Evolutionary conservation across 208 protist genomes (phyloP).

Genomic region (Acanthamoeba divionensis): DNA sequence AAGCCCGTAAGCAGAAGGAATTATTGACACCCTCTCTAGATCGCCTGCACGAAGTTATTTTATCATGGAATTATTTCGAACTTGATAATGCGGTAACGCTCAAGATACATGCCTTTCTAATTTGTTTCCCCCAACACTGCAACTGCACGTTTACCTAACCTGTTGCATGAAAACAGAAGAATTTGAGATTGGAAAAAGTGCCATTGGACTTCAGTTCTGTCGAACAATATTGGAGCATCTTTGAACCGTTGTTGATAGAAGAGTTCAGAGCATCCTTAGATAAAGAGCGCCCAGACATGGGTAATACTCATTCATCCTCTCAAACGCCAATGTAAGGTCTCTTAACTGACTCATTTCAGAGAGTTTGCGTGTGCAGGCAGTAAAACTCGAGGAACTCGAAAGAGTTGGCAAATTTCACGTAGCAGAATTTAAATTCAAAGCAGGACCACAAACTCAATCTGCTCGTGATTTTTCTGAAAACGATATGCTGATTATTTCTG

Average conservation of each 20-base stretch:
- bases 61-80: conserved; percentile 39
- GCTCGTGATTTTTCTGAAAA: conserved; percentile 25
- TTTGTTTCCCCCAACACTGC: not conserved
- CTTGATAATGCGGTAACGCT: conserved; percentile 6
- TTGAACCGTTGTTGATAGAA: conserved; percentile 67
- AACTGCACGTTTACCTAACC: too few species aligned
- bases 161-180: too few species aligned
- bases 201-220: not conserved
- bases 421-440: not conserved
- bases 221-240: conserved; percentile 63
- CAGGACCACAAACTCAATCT: not conserved
- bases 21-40: not conserved
- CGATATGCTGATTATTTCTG: conserved; percentile 44
- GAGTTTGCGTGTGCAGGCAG: not conserved
- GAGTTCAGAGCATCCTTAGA: conserved; percentile 67
- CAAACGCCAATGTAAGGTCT: too few species aligned
- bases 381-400: not conserved
- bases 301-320: not conserved
- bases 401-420: conserved; percentile 48
- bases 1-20: not conserved
- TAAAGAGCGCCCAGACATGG: conserved; percentile 33
- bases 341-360: too few species aligned
- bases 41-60: conserved; percentile 4
- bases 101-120: too few species aligned
- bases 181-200: not conserved